Percentiles rank a stretch among this genome's conserved stretches.
phyloP scores from a whole-genome alignment of 1,139 yeast species.

The Kurtzmaniella quercitrusa region DNA sequence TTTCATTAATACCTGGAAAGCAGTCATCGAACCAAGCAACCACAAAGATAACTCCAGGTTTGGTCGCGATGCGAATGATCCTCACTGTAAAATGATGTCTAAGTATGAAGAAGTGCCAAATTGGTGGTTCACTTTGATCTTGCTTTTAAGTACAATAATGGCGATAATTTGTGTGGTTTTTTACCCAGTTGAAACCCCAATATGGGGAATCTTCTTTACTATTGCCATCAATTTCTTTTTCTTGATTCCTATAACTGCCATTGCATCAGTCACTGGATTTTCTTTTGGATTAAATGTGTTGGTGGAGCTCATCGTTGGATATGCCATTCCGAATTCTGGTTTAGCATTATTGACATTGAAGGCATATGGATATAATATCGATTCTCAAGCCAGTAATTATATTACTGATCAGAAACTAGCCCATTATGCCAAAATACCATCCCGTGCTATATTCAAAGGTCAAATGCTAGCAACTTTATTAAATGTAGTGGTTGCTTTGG shows the following conservation, averaged over 20 bases:
- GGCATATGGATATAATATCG: constrained; percentile 35
- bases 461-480: constrained; percentile 28
- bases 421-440: constrained; percentile 32
- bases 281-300: constrained; percentile 35
- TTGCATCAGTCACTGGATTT: constrained; percentile 35
- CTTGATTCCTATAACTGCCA: constrained; percentile 32
- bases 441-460: constrained; percentile 29
- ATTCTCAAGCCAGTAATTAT: constrained; percentile 33
- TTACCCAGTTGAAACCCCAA: constrained; percentile 35
- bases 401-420: constrained; percentile 34
- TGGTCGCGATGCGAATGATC: constrained; percentile 26
- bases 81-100: constrained; percentile 40
- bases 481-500: constrained; percentile 21
- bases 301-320: constrained; percentile 38
- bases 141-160: constrained; percentile 24
- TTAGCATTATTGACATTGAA: constrained; percentile 34
- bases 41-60: constrained; percentile 8
- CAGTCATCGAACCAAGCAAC: constrained; percentile 25
- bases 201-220: constrained; percentile 34
- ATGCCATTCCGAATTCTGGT: constrained; percentile 36
- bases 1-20: constrained; percentile 31
- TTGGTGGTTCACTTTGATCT: constrained; percentile 34
- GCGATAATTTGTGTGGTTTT: constrained; percentile 28
- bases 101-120: constrained; percentile 38
- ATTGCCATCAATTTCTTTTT: constrained; percentile 32